Base-by-base conservation (phyloP, 2,329 filamentous ascomycete genomes). In the Aspergillus sojae region DNA sequence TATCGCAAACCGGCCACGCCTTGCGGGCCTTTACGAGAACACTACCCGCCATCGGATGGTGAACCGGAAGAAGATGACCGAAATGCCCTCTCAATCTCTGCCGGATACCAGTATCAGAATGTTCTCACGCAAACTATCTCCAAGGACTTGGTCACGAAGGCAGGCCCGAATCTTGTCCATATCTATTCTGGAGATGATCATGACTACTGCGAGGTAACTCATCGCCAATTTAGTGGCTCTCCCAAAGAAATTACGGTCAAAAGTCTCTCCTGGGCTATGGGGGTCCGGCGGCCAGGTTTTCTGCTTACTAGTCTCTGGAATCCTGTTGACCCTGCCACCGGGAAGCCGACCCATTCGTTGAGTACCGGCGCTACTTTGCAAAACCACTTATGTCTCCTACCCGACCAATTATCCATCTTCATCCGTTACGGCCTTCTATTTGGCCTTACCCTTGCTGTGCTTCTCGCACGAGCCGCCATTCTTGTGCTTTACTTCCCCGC, bases 121-220 rank as follows among this genome's bases (percentile, higher is more conserved):
- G 94, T 97, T 3, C 86, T 99, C 30, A 91, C 86, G 57, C 87
- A 90, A 57, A 84, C 87, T 2, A 88, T 97, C 68, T 95, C 94
- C 0, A 84, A 88, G 53, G 88, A 89, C 58, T 82, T 99, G 43
- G 82, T 97, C 48, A 85, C 89, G 64, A 91, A 89, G 67, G 84
- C 97, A 39, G 93, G 93, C 0, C 73, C 78, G 39, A 92, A 95
- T 65, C 87, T 98, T 14, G 84, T 88, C 3, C 91, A 95, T 68
- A 91, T 94, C 50, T 99, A 98, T 74, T 97, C 93, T 0, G 95
- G 95, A 12, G 95, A 99, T 71, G 95, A 99, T 74, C 95, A 99
- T 80, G 95, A 99, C 80, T 97, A 98, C 80, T 99, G 95, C 79
- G 94, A 97, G 72, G 81, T 98, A 7, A 84, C 89, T 0, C 95